Evolutionary conservation across 768 basidiomycete genomes (phyloP).

Genomic region (Trametes sanguinea): DNA sequence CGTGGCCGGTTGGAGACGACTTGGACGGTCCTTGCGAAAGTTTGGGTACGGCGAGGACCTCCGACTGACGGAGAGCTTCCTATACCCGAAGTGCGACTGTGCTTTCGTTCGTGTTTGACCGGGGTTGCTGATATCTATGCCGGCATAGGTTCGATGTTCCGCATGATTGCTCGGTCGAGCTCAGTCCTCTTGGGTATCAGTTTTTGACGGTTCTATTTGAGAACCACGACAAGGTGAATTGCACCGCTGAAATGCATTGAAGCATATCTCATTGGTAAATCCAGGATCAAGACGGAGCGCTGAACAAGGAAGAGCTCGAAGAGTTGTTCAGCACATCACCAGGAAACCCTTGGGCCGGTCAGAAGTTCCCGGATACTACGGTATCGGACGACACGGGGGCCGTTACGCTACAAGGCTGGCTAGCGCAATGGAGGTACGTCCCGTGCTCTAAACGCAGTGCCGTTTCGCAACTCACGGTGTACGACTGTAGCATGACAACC

Average conservation of each 20-base stretch:
- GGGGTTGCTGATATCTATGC: constrained; percentile 17
- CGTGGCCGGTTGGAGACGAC: constrained; percentile 94
- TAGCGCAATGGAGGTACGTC: constrained; percentile 93
- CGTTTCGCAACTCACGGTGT: neutral
- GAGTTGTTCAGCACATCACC: constrained; percentile 93
- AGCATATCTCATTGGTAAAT: too few species aligned
- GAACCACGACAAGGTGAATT: constrained; percentile 84
- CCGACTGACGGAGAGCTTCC: constrained; percentile 82
- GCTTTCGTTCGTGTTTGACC: too few species aligned
- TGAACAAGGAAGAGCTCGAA: constrained; percentile 80
- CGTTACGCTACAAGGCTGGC: constrained; percentile 96
- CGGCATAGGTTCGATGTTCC: constrained; percentile 74
- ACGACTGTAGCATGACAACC: constrained; percentile 82
- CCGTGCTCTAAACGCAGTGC: neutral
- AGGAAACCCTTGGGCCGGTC: constrained; percentile 94
- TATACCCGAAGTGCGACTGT: constrained; percentile 76
- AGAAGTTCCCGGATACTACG: constrained; percentile 89
- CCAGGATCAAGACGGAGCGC: constrained; percentile 93
- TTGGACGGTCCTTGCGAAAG: constrained; percentile 94
- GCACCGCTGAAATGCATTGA: neutral
- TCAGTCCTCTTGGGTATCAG: constrained; percentile 91
- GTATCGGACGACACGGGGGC: constrained; percentile 84
- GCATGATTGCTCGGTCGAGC: constrained; percentile 90
- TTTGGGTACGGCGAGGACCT: constrained; percentile 98
- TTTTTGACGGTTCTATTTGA: constrained; percentile 98